Conservation (phyloP, 2,329 filamentous ascomycete species). For the Purpureocillium takamizusanense region DNA sequence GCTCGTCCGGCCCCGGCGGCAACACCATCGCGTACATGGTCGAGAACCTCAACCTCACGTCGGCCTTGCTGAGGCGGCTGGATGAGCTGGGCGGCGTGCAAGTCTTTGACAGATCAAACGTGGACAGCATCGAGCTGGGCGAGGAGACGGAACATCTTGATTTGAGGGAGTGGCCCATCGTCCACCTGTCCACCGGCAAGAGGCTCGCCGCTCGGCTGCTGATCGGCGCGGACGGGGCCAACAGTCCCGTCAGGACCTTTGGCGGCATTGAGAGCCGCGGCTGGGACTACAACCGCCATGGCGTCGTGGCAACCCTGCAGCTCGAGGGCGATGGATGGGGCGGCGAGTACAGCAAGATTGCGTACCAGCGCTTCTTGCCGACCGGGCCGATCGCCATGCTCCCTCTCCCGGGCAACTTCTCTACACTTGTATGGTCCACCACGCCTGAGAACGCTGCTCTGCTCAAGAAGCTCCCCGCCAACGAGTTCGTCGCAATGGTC, state of each 20-base stretch:
- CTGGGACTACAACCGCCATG: constrained; percentile 89
- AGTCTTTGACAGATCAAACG: constrained; percentile 67
- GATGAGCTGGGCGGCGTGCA: constrained; percentile 59
- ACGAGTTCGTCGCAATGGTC: constrained; percentile 77
- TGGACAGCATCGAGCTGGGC: constrained; percentile 73
- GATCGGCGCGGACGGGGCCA: constrained; percentile 88
- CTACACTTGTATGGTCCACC: constrained; percentile 92
- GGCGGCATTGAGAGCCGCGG: constrained; percentile 77
- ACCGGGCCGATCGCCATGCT: constrained; percentile 87
- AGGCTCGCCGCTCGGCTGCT: constrained; percentile 73
- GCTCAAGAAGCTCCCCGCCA: constrained; percentile 63
- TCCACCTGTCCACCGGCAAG: constrained; percentile 61
- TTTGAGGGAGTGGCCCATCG: constrained; percentile 77
- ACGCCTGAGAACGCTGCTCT: constrained; percentile 69
- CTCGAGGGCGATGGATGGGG: constrained; percentile 54
- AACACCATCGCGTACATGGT: constrained; percentile 89
- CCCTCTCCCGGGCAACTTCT: constrained; percentile 72
- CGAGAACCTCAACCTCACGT: constrained; percentile 85
- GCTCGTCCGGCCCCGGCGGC: constrained; percentile 29
- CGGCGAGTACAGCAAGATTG: constrained; percentile 54
- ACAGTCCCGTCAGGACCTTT: constrained; percentile 85
- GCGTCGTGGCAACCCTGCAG: constrained; percentile 80
- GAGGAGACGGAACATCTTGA: constrained; percentile 60
- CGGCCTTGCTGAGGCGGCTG: constrained; percentile 64
- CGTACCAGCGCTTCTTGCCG: constrained; percentile 92